Evolutionary conservation across 139 green algal genomes (phyloP).

Genomic region (Chlamydomonas sp.): DNA sequence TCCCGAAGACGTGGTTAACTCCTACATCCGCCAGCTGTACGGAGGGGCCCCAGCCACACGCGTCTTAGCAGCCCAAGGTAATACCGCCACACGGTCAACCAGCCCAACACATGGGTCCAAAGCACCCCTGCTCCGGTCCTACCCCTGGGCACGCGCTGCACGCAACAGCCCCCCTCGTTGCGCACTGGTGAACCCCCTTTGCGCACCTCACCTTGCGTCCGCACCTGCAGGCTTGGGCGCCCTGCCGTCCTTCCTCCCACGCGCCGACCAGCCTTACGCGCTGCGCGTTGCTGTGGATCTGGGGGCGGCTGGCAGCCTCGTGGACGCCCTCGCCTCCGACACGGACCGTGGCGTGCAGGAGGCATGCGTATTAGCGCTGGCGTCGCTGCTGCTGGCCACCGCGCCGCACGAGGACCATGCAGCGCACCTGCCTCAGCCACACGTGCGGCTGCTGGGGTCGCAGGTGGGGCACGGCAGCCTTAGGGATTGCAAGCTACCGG

Average conservation of each 20-base stretch:
- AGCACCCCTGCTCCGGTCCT: too few species aligned
- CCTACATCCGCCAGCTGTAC: conserved; percentile 31
- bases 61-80: conserved; percentile 2
- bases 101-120: too few species aligned
- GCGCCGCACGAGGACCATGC: conserved; percentile 23
- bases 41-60: background rate
- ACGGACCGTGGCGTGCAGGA: conserved; percentile 15
- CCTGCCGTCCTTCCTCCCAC: conserved; percentile 22
- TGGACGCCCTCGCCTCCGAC: background rate
- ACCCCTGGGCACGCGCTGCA: background rate
- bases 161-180: background rate
- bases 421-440: background rate
- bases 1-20: background rate
- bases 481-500: too few species aligned
- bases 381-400: conserved; percentile 17
- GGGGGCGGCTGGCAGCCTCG: conserved; percentile 9
- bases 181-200: too few species aligned
- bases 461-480: too few species aligned
- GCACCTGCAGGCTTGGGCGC: background rate
- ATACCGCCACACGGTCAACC: too few species aligned
- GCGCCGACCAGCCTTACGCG: background rate
- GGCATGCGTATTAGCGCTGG: conserved; percentile 21
- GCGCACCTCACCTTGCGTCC: background rate
- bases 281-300: background rate
- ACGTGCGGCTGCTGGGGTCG: conserved; percentile 16